phyloP scores from a whole-genome alignment of 768 basidiomycete genomes.

The Suillus cothurnatus region DNA sequence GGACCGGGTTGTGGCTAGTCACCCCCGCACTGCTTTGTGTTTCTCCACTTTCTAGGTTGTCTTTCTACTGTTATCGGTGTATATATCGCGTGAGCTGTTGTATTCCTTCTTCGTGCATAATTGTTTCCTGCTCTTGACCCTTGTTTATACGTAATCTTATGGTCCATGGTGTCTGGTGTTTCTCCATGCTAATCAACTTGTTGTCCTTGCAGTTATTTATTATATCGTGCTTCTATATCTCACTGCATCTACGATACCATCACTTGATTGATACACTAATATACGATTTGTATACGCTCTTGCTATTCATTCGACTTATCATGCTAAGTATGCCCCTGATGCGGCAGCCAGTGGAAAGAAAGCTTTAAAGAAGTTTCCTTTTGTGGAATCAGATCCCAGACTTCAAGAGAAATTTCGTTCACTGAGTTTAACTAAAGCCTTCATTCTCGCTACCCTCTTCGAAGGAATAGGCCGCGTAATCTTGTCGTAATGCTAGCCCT shows the following conservation, averaged over 20 bases:
- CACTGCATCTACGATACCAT: slow-evolving; percentile 11
- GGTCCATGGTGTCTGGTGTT: slow-evolving; percentile 1
- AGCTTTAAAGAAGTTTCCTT: background rate
- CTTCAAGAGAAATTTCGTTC: background rate
- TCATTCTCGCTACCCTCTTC: background rate
- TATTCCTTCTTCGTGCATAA: slow-evolving; percentile 13
- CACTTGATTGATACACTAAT: slow-evolving; percentile 10
- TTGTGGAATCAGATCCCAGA: background rate
- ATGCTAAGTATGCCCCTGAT: background rate
- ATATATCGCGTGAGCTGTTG: slow-evolving; percentile 8
- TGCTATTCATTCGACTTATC: background rate
- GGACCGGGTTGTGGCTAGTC: slow-evolving; percentile 45
- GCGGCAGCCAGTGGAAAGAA: background rate
- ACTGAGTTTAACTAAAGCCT: background rate
- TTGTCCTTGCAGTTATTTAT: slow-evolving; percentile 16
- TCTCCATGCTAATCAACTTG: slow-evolving; percentile 13
- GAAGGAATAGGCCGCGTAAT: background rate
- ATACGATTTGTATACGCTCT: slow-evolving; percentile 7
- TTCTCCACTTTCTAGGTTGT: slow-evolving; percentile 61
- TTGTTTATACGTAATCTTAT: slow-evolving; percentile 15
- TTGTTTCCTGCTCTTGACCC: slow-evolving; percentile 7
- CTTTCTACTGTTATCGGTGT: slow-evolving; percentile 19
- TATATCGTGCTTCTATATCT: slow-evolving; percentile 8
- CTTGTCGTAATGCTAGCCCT: slow-evolving; percentile 19
- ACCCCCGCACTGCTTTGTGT: slow-evolving; percentile 49